Conservation (phyloP, 2,329 filamentous ascomycete genomes). For the Colletotrichum chrysophilum region DNA sequence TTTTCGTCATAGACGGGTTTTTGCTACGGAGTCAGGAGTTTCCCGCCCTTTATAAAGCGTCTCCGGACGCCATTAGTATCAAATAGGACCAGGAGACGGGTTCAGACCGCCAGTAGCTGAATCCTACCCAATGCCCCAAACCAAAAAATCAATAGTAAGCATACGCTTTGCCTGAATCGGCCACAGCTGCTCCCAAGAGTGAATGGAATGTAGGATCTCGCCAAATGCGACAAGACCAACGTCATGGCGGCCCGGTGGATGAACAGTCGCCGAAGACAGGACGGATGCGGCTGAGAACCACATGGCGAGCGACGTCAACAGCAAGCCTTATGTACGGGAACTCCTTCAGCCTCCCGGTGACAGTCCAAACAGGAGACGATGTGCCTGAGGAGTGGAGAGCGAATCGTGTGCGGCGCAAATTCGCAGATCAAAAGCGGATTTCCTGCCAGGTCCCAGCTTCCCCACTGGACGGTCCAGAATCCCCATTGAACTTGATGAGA, state of each 20-base stretch:
- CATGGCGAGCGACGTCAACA: not conserved
- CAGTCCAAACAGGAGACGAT: not conserved
- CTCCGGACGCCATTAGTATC: not conserved
- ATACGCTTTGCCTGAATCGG: not conserved
- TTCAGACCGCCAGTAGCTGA: not conserved
- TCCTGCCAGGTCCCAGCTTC: not conserved
- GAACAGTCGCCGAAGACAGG: not conserved
- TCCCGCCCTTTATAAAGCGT: not conserved
- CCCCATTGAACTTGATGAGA: not conserved
- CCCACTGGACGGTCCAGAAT: slow-evolving; percentile 1
- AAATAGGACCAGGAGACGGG: not conserved
- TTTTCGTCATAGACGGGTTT: slow-evolving; percentile 17
- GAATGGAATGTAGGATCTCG: not conserved
- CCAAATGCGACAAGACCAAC: not conserved
- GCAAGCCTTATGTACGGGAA: not conserved
- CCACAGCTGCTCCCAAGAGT: not conserved
- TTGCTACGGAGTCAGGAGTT: slow-evolving; percentile 19
- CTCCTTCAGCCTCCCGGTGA: not conserved
- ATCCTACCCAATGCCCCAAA: not conserved
- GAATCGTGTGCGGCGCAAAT: slow-evolving; percentile 4
- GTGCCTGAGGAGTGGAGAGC: slow-evolving; percentile 8
- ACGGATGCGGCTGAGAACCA: slow-evolving; percentile 1
- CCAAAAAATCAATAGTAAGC: not conserved
- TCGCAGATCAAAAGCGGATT: slow-evolving; percentile 22
- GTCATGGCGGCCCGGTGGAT: not conserved